A percentile compares a stretch with the other conserved stretches of the same genome.
Evolutionary conservation across 2,329 filamentous ascomycete species (phyloP).

Genomic region (Aspergillus eucalypticola): DNA sequence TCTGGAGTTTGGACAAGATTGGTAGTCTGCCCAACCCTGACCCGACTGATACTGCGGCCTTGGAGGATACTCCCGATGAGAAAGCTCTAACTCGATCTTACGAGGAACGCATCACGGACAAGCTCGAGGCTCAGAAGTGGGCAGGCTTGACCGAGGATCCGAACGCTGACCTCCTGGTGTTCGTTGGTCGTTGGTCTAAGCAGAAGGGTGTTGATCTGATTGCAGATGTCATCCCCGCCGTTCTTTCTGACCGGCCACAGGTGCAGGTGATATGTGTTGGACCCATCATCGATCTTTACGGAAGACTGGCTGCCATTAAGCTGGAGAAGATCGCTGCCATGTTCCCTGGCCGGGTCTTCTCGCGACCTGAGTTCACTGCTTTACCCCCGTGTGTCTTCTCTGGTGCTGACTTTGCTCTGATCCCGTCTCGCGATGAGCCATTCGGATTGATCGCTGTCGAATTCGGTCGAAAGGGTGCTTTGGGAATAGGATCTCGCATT

Average conservation of each 20-base stretch:
- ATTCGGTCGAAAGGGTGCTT: constrained; percentile 66
- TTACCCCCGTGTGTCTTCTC: constrained; percentile 66
- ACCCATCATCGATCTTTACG: constrained; percentile 66
- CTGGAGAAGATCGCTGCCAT: constrained; percentile 63
- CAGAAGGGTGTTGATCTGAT: constrained; percentile 69
- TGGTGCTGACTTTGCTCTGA: constrained; percentile 66
- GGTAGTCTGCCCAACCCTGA: constrained; percentile 65
- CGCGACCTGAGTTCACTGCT: constrained; percentile 66
- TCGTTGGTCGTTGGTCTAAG: constrained; percentile 67
- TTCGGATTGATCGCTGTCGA: constrained; percentile 69
- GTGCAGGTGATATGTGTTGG: constrained; percentile 64
- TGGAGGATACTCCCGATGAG: constrained; percentile 56
- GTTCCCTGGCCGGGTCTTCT: constrained; percentile 65
- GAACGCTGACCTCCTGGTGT: constrained; percentile 64
- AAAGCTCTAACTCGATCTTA: constrained; percentile 48
- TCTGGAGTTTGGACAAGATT: constrained; percentile 64
- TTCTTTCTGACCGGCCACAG: constrained; percentile 60
- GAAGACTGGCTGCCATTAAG: constrained; percentile 66
- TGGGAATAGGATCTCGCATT: constrained; percentile 65
- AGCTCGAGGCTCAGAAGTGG: constrained; percentile 66
- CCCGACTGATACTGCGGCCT: constrained; percentile 51
- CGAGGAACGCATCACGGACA: constrained; percentile 53
- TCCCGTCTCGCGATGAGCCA: constrained; percentile 67
- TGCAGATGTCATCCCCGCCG: constrained; percentile 64
- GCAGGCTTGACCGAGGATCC: constrained; percentile 62